These are phyloP conservation scores for Annona squamosa DNA, from an alignment of 164 flowering plant genomes.

Conservation along the genomic window DNA sequence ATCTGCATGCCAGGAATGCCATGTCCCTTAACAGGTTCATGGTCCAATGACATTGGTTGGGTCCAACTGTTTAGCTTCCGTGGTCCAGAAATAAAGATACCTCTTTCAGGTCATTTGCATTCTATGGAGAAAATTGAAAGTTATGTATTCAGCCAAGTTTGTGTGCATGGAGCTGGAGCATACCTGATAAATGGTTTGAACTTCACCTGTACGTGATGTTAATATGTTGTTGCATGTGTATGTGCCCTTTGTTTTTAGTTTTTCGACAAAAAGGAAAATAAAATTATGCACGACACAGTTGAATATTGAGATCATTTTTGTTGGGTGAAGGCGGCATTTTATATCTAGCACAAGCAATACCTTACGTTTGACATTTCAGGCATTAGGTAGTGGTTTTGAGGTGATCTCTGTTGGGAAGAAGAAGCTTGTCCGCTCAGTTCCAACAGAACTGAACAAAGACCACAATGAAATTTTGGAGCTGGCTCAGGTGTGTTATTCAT, in stretches of 20 bases:
- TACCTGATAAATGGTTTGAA: not conserved
- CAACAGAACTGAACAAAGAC: constrained; percentile 94
- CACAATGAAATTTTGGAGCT: constrained; percentile 93
- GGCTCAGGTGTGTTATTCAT: constrained; percentile 59
- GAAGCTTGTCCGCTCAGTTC: constrained; percentile 92
- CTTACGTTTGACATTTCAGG: constrained; percentile 33
- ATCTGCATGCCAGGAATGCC: not conserved
- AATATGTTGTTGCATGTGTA: not conserved
- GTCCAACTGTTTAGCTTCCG: not conserved
- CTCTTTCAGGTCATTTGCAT: not conserved
- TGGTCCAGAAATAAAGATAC: not conserved
- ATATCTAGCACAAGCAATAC: not conserved
- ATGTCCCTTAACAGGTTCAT: not conserved
- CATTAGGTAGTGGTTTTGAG: constrained; percentile 87
- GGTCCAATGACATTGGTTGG: not conserved
- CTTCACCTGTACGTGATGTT: not conserved
- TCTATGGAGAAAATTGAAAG: too few relatives aligned
- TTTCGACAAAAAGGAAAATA: too few relatives aligned
- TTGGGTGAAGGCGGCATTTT: not conserved
- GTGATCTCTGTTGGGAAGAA: constrained; percentile 88
- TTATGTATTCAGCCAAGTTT: not conserved
- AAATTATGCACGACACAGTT: not conserved
- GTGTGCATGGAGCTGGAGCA: not conserved
- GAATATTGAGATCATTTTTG: not conserved
- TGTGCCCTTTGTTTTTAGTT: not conserved